These are phyloP conservation scores for Stropharia rugosoannulata DNA, from an alignment of 768 basidiomycete genomes.

Conservation along the genomic window DNA sequence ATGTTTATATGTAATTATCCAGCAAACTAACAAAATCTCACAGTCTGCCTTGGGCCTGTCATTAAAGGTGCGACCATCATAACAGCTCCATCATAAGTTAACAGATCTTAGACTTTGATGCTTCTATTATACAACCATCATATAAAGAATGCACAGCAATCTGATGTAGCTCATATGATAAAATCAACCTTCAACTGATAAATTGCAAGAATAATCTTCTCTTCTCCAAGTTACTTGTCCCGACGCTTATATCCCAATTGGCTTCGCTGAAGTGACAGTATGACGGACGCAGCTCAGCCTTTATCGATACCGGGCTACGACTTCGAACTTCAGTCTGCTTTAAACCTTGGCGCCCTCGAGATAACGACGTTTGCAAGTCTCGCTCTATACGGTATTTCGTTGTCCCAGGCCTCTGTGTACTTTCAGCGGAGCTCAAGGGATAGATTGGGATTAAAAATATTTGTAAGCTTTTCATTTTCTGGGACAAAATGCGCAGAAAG, in stretches of 20 bases:
- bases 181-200: too few species aligned
- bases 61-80: neutral
- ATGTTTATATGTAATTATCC: too few species aligned
- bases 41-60: too few species aligned
- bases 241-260: too few species aligned
- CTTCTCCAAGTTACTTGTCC: too few species aligned
- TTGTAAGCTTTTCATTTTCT: neutral
- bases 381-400: constrained; percentile 6
- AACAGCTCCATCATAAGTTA: too few species aligned
- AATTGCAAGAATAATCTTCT: too few species aligned
- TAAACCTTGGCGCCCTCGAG: constrained; percentile 12
- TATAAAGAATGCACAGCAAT: too few species aligned
- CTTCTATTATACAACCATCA: neutral
- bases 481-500: neutral
- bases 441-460: neutral
- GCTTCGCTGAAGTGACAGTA: neutral
- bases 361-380: constrained; percentile 10
- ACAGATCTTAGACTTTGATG: neutral
- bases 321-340: constrained; percentile 6
- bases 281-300: too few species aligned
- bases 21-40: too few species aligned
- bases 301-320: neutral
- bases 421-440: constrained; percentile 1
- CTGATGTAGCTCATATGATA: too few species aligned
- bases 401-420: constrained; percentile 10